These are phyloP conservation scores for Lyophyllum atratum DNA, from an alignment of 768 basidiomycete genomes.

Conservation along the genomic window DNA sequence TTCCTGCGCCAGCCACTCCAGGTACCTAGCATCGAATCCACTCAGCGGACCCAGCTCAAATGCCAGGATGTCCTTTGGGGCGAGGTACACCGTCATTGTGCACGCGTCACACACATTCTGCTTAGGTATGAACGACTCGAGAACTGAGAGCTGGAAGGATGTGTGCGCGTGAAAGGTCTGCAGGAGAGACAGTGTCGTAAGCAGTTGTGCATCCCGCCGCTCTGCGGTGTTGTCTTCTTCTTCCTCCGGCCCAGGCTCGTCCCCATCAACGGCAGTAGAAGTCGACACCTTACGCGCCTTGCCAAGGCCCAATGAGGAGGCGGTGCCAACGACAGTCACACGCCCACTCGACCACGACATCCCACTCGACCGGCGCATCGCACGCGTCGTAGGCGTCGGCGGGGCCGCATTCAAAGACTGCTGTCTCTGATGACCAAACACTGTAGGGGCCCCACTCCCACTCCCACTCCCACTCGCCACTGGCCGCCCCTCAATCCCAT, in stretches of 20 bases:
- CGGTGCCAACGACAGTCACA: slow-evolving; percentile 29
- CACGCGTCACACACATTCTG: background rate
- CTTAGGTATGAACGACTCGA: slow-evolving; percentile 35
- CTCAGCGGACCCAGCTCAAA: slow-evolving; percentile 80
- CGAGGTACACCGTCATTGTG: slow-evolving; percentile 40
- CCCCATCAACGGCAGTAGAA: slow-evolving; percentile 15
- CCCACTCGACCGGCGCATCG: slow-evolving; percentile 44
- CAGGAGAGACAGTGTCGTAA: slow-evolving; percentile 58
- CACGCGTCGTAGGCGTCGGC: slow-evolving; percentile 22
- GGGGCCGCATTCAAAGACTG: slow-evolving; percentile 5
- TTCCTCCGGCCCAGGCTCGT: background rate
- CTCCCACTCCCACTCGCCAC: slow-evolving; percentile 17
- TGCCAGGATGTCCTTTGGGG: slow-evolving; percentile 62
- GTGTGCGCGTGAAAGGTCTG: slow-evolving; percentile 71
- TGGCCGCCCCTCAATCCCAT: slow-evolving; percentile 71
- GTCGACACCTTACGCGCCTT: slow-evolving; percentile 35
- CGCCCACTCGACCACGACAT: slow-evolving; percentile 52
- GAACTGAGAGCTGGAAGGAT: slow-evolving; percentile 54
- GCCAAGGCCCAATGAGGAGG: slow-evolving; percentile 13
- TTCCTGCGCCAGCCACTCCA: slow-evolving; percentile 76
- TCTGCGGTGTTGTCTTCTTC: slow-evolving; percentile 25
- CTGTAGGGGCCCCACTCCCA: slow-evolving; percentile 20
- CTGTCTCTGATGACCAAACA: background rate
- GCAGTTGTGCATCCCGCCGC: slow-evolving; percentile 35
- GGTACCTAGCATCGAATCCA: slow-evolving; percentile 65